Evolutionary conservation across 1,284 basidiomycete genomes (phyloP).

Genomic region (Pseudozyma hubeiensis): DNA sequence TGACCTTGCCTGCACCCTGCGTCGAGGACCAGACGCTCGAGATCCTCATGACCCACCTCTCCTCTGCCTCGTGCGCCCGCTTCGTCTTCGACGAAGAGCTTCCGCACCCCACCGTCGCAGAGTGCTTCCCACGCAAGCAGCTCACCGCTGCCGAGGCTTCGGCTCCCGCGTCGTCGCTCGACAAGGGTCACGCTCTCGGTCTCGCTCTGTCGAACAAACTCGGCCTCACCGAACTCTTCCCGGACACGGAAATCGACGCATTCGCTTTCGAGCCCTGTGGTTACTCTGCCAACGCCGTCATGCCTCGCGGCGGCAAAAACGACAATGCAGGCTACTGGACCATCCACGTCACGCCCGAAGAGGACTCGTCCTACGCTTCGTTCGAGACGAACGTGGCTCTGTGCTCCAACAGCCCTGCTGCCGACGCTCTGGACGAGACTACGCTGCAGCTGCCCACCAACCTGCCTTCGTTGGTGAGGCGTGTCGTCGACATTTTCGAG

Average conservation of each 20-base stretch:
- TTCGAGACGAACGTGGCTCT: conserved; percentile 99
- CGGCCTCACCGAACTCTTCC: conserved; percentile 88
- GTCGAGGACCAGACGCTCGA: conserved; percentile 89
- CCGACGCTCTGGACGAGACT: neutral
- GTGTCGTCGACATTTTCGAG: conserved; percentile 91
- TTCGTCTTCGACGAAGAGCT: conserved; percentile 77
- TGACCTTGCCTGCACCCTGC: conserved; percentile 44
- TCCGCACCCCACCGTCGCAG: conserved; percentile 38
- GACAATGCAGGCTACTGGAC: conserved; percentile 80
- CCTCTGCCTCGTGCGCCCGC: conserved; percentile 77
- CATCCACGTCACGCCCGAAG: conserved; percentile 97
- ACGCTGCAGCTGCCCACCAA: conserved; percentile 49
- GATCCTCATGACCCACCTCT: conserved; percentile 97
- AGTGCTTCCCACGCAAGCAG: conserved; percentile 45
- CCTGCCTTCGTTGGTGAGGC: conserved; percentile 81
- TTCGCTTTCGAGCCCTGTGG: conserved; percentile 96
- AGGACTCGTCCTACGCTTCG: conserved; percentile 95
- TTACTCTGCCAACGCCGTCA: conserved; percentile 92
- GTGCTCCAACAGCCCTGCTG: conserved; percentile 67
- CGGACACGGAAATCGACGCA: conserved; percentile 85
- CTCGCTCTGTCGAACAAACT: conserved; percentile 77
- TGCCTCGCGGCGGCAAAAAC: conserved; percentile 45
- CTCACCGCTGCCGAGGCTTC: conserved; percentile 14
- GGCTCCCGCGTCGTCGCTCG: conserved; percentile 18
- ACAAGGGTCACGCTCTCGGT: conserved; percentile 75